A percentile compares a stretch with the other conserved stretches of the same genome.
Conservation (phyloP, 2,329 filamentous ascomycete genomes). For the Cladobotryum protrusum region DNA sequence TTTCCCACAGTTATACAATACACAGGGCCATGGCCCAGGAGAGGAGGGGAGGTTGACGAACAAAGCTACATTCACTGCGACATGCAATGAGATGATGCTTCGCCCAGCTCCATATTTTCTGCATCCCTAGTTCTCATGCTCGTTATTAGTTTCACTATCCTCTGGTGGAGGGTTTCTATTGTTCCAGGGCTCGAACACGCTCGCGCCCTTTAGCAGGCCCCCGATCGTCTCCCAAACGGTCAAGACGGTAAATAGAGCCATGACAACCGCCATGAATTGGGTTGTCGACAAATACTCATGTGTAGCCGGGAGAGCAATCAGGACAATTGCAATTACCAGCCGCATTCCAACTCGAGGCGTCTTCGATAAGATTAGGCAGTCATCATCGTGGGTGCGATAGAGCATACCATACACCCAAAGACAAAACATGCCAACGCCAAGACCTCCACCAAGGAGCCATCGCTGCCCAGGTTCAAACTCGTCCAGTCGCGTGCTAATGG, state of each 20-base stretch:
- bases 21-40: no score
- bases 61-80: no score
- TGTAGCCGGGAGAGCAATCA: constrained; percentile 32
- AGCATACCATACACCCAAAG: constrained; percentile 37
- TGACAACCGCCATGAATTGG: constrained; percentile 35
- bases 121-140: no score
- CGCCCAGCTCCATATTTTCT: no score
- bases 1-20: no score
- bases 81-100: no score
- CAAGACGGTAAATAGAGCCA: constrained; percentile 36
- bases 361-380: constrained; percentile 28
- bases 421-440: constrained; percentile 39
- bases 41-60: no score
- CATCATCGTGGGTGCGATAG: constrained; percentile 33
- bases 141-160: constrained; percentile 2
- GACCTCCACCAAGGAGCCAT: constrained; percentile 42
- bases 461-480: constrained; percentile 36
- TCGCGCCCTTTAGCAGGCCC: constrained; percentile 23
- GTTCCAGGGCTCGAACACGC: constrained; percentile 30
- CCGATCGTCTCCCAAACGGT: constrained; percentile 40
- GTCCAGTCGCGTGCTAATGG: constrained; percentile 31
- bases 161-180: constrained; percentile 22
- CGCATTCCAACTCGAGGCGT: constrained; percentile 30
- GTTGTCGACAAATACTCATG: constrained; percentile 24
- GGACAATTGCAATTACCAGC: constrained; percentile 24